Conservation (phyloP, 2,329 filamentous ascomycete species). For the Fusarium albidum region DNA sequence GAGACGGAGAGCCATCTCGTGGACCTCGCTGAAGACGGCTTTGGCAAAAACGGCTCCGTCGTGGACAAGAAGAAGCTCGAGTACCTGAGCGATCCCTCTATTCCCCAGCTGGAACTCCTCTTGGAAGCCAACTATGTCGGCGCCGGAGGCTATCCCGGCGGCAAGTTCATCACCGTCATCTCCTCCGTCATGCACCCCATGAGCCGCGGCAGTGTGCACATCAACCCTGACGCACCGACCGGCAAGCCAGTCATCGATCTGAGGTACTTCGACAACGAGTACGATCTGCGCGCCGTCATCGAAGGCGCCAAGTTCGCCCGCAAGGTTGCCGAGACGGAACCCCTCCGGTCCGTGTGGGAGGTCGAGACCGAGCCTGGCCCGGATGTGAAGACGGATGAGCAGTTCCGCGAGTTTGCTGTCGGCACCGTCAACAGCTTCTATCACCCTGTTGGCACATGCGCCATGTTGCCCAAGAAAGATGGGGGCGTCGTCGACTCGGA, state of each 20-base stretch:
- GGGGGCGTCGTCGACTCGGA: slow-evolving; percentile 55
- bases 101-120: slow-evolving; percentile 42
- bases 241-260: slow-evolving; percentile 36
- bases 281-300: slow-evolving; percentile 43
- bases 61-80: slow-evolving; percentile 51
- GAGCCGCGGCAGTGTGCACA: slow-evolving; percentile 43
- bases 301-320: slow-evolving; percentile 44
- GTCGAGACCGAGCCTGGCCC: slow-evolving; percentile 45
- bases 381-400: slow-evolving; percentile 25
- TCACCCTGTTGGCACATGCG: slow-evolving; percentile 54
- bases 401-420: slow-evolving; percentile 26
- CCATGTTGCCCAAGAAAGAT: slow-evolving; percentile 55
- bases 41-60: slow-evolving; percentile 38
- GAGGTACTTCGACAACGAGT: slow-evolving; percentile 38
- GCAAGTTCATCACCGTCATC: slow-evolving; percentile 55
- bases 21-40: slow-evolving; percentile 34
- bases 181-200: slow-evolving; percentile 69
- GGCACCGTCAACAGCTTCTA: slow-evolving; percentile 33
- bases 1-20: slow-evolving; percentile 9
- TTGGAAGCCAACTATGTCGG: slow-evolving; percentile 43
- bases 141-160: slow-evolving; percentile 39
- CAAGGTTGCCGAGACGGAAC: slow-evolving; percentile 43
- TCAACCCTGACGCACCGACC: slow-evolving; percentile 23
- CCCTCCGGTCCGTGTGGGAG: slow-evolving; percentile 42
- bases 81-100: slow-evolving; percentile 43